A percentile compares a stretch with the other conserved stretches of the same genome.
phyloP scores from a whole-genome alignment of 257 asterid species.

The Schizonepeta tenuifolia region DNA sequence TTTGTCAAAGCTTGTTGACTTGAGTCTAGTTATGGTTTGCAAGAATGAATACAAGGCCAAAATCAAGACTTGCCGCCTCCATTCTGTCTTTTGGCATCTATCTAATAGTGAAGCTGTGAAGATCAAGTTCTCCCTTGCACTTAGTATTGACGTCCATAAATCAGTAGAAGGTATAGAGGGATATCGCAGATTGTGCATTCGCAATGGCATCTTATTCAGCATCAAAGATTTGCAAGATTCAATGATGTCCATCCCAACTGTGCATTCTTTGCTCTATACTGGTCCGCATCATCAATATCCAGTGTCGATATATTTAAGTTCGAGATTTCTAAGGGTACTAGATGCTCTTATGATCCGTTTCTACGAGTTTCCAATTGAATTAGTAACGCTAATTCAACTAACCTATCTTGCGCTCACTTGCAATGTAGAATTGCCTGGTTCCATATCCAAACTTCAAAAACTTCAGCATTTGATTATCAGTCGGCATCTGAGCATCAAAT shows the following conservation, averaged over 20 bases:
- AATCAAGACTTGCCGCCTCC: not conserved
- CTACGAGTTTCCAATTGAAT: conserved; percentile 22
- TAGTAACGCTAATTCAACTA: not conserved
- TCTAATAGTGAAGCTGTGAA: not conserved
- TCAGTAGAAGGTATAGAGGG: not conserved
- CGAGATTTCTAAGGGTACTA: not conserved
- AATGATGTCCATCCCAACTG: not conserved
- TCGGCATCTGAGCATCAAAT: not conserved
- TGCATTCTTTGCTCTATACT: conserved; percentile 3
- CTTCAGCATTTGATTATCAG: not conserved
- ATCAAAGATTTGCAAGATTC: not conserved
- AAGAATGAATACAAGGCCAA: too few relatives aligned
- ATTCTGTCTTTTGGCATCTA: conserved; percentile 8
- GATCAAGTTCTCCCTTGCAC: not conserved
- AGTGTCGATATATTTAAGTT: not conserved
- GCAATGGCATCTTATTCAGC: not conserved
- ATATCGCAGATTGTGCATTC: conserved; percentile 24
- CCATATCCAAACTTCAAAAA: conserved; percentile 16
- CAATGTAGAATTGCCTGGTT: not conserved
- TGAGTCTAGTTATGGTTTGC: not conserved
- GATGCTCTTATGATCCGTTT: conserved; percentile 17
- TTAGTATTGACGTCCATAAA: not conserved
- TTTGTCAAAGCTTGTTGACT: not conserved
- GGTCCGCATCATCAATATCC: conserved; percentile 18
- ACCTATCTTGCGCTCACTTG: conserved; percentile 2